These are phyloP conservation scores for Solanum okadae DNA, from an alignment of 257 asterid species.

Conservation along the genomic window DNA sequence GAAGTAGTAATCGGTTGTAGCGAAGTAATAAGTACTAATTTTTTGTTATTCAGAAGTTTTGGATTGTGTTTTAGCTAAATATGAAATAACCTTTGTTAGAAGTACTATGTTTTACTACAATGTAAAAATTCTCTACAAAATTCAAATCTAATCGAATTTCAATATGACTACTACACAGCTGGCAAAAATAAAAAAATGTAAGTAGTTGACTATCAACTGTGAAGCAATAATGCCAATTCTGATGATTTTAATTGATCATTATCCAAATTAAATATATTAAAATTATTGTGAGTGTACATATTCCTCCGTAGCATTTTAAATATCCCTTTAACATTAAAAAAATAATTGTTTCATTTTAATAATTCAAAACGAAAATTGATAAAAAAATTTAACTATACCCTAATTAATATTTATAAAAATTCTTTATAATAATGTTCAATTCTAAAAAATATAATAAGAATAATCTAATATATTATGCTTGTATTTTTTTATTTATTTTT, in stretches of 20 bases:
- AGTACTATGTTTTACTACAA: neutral
- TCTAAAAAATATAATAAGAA: too few species aligned
- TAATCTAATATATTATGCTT: too few species aligned
- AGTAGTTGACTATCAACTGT: neutral
- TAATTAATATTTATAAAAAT: too few species aligned
- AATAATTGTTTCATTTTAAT: neutral
- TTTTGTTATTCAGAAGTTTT: neutral
- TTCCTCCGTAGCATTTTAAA: neutral
- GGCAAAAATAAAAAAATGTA: neutral
- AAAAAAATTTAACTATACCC: too few species aligned
- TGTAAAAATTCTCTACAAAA: neutral
- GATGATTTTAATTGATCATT: neutral
- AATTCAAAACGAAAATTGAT: too few species aligned
- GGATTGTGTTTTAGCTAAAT: neutral
- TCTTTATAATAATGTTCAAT: too few species aligned
- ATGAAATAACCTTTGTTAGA: neutral
- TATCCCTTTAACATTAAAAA: neutral
- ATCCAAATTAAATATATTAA: neutral
- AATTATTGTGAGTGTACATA: neutral
- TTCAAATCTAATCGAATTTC: neutral
- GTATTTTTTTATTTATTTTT: too few species aligned
- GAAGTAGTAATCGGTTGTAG: neutral
- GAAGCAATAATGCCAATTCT: neutral
- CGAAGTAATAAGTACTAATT: neutral
- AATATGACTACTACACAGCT: fast-evolving